Conservation (phyloP, 2,329 filamentous ascomycete genomes). For the Cladosporium sp. region DNA sequence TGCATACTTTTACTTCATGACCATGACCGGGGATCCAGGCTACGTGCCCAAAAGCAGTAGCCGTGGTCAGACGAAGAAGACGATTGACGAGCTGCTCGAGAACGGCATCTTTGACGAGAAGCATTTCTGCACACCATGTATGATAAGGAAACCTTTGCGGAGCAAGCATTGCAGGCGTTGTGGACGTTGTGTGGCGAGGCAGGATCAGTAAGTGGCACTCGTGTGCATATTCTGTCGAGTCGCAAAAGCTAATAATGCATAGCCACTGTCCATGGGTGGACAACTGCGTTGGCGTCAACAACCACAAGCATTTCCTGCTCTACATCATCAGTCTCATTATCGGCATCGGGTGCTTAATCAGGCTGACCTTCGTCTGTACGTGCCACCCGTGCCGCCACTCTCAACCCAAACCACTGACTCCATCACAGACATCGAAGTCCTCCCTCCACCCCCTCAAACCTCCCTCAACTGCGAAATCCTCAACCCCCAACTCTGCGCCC, state of each 20-base stretch:
- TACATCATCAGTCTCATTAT: constrained; percentile 76
- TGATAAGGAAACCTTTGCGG: constrained; percentile 86
- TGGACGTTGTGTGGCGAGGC: constrained; percentile 87
- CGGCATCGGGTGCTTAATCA: constrained; percentile 69
- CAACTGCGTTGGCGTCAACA: constrained; percentile 93
- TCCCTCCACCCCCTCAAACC: constrained; percentile 48
- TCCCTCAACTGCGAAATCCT: constrained; percentile 65
- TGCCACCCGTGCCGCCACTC: constrained; percentile 23
- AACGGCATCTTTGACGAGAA: constrained; percentile 88
- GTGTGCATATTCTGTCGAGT: constrained; percentile 1
- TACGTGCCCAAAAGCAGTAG: constrained; percentile 88
- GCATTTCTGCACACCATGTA: constrained; percentile 91
- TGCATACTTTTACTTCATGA: constrained; percentile 78
- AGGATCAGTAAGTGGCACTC: constrained; percentile 74
- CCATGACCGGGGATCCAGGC: constrained; percentile 86
- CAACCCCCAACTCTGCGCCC: constrained; percentile 67
- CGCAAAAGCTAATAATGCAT: not conserved
- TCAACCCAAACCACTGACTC: not conserved
- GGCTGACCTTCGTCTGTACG: constrained; percentile 67
- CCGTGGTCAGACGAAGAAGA: constrained; percentile 81
- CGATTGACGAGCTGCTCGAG: constrained; percentile 80
- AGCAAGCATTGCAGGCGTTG: constrained; percentile 96
- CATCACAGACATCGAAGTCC: constrained; percentile 27
- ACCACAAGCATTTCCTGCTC: constrained; percentile 90
- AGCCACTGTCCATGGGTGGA: constrained; percentile 98